Percentiles rank a stretch among this genome's conserved stretches.
Evolutionary conservation across 495 filamentous ascomycete species (phyloP).

Genomic region (Sordaria brevicollis): DNA sequence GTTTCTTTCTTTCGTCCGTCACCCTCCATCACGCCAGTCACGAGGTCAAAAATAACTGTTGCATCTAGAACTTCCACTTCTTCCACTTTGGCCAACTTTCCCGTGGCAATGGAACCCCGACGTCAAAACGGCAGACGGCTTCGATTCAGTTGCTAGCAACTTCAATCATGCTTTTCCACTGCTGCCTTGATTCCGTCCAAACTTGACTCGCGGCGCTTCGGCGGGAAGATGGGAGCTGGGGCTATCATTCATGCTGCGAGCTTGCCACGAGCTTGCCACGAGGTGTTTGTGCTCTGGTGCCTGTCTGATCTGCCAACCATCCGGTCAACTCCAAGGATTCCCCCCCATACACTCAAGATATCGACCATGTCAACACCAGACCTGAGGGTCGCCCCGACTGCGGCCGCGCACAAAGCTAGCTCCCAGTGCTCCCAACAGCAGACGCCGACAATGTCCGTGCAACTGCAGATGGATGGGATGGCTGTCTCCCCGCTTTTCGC

Average conservation of each 20-base stretch:
- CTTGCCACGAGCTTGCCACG: background rate
- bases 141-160: background rate
- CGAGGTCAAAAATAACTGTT: background rate
- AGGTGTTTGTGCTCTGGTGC: background rate
- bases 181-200: background rate
- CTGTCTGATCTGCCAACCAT: background rate
- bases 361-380: background rate
- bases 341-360: background rate
- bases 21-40: background rate
- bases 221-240: background rate
- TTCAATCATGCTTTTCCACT: background rate
- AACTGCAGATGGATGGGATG: background rate
- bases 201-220: background rate
- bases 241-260: background rate
- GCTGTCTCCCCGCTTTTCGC: background rate
- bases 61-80: background rate
- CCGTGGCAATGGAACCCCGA: background rate
- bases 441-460: background rate
- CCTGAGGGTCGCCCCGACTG: background rate
- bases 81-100: background rate
- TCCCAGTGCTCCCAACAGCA: background rate
- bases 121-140: background rate
- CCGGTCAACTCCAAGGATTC: background rate
- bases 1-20: background rate
- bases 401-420: background rate